Conservation (phyloP, 2,329 filamentous ascomycete genomes). For the Trichoderma sp. region DNA sequence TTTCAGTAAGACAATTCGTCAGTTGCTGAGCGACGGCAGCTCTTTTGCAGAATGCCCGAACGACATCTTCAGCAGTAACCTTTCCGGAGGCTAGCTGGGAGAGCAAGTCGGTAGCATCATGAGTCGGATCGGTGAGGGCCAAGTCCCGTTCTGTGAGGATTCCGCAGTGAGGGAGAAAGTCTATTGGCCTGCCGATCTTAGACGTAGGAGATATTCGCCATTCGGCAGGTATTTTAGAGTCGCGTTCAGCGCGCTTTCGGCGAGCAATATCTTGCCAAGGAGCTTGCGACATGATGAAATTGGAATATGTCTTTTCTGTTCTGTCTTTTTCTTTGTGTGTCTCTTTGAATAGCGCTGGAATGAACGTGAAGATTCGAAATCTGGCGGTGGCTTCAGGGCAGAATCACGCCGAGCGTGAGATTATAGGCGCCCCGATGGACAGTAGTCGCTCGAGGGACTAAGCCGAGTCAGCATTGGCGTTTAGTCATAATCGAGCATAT, state of each 20-base stretch:
- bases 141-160: neutral
- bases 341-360: neutral
- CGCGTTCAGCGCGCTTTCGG: neutral
- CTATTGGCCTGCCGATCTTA: neutral
- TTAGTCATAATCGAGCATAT: neutral
- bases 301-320: neutral
- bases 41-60: neutral
- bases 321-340: neutral
- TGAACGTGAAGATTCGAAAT: neutral
- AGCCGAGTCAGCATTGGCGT: neutral
- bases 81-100: neutral
- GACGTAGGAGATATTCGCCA: neutral
- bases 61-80: neutral
- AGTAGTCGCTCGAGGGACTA: neutral
- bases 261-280: neutral
- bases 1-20: neutral
- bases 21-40: slow-evolving; percentile 2
- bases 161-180: neutral
- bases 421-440: neutral
- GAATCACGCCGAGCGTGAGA: neutral
- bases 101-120: neutral
- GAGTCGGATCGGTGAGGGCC: neutral
- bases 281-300: neutral
- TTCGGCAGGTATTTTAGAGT: neutral
- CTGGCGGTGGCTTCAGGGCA: neutral